Evolutionary conservation across 140 eudicot species (phyloP).

Genomic region (Ambrosia hybrid): DNA sequence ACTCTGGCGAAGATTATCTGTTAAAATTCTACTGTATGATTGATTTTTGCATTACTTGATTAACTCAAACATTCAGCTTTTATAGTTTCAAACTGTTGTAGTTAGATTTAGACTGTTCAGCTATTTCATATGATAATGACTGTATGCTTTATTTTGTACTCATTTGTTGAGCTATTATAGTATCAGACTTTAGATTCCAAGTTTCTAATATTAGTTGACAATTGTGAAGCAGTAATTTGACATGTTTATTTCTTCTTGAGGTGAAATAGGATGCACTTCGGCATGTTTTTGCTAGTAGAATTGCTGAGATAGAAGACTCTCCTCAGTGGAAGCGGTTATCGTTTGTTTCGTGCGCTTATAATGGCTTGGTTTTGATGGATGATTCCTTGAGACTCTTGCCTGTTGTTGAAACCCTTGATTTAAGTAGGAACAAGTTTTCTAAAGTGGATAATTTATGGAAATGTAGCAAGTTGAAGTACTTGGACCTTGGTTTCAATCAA

Average conservation of each 20-base stretch:
- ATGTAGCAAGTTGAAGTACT: constrained; percentile 70
- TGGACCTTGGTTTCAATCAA: constrained; percentile 90
- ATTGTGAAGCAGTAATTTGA: constrained; percentile 9
- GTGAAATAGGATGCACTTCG: constrained; percentile 76
- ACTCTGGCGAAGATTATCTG: constrained; percentile 86
- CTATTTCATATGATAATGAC: too few species aligned
- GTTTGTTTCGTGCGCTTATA: constrained; percentile 87
- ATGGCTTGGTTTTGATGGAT: constrained; percentile 88
- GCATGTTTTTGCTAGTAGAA: constrained; percentile 90
- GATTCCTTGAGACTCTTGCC: constrained; percentile 93
- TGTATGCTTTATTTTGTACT: too few species aligned
- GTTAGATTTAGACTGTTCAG: too few species aligned
- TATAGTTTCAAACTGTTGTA: too few species aligned
- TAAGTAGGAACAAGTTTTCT: constrained; percentile 88
- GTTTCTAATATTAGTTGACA: not conserved
- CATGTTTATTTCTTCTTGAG: not conserved
- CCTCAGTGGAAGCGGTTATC: constrained; percentile 81
- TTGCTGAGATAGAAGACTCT: constrained; percentile 84
- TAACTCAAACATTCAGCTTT: too few species aligned
- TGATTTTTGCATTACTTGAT: too few species aligned
- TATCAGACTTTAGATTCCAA: too few species aligned
- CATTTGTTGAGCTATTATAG: too few species aligned
- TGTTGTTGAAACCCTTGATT: constrained; percentile 84
- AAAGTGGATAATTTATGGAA: constrained; percentile 82
- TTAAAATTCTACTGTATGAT: constrained; percentile 86